Evolutionary conservation across 2,329 filamentous ascomycete genomes (phyloP), one percentile per base, ranked within the genome.

Genomic region (Xylaria sp.): DNA sequence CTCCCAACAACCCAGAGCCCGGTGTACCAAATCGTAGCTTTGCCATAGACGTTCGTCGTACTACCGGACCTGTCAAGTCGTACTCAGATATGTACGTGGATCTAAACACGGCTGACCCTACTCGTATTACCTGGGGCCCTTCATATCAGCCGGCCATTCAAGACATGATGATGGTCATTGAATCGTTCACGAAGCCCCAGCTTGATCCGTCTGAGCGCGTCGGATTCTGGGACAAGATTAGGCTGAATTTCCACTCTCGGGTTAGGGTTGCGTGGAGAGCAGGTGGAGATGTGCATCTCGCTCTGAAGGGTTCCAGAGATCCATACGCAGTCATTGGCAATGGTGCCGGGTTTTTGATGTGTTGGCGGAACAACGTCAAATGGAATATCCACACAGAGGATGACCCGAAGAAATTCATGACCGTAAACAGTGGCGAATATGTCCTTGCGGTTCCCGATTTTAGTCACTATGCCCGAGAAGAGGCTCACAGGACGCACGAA

Each of bases 161-260:
- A 79, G 97, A 99, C 77, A 97, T 98, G 92, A 99, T 99, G 96
- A 98, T 98, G 88, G 94, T 94, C 29, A 92, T 99, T 69, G 96
- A 99, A 81, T 95, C 93, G 2, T 98, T 99, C 79, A 98, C 95
- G 0, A 99, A 99, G 78, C 93, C 95, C 8, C 94, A 95, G 71
- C 86, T 98, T 32, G 97, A 99, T 79, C 92, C 93, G 0, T 98
- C 96, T 0, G 97, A 99, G 72, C 88, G 92, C 65, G 93, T 97
- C 55, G 96, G 96, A 2, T 99, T 99, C 83, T 99, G 96, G 96
- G 96, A 99, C 82, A 99, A 99, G 84, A 94, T 99, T 60, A 88
- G 96, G 63, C 86, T 99, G 44, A 94, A 91, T 75, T 97, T 98
- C 79, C 96, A 99, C 80, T 98, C 97, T 1, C 90, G 93, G 23